A percentile compares a stretch with the other conserved stretches of the same genome.
phyloP scores from a whole-genome alignment of 345 rosid species.

The Populus euphratica region DNA sequence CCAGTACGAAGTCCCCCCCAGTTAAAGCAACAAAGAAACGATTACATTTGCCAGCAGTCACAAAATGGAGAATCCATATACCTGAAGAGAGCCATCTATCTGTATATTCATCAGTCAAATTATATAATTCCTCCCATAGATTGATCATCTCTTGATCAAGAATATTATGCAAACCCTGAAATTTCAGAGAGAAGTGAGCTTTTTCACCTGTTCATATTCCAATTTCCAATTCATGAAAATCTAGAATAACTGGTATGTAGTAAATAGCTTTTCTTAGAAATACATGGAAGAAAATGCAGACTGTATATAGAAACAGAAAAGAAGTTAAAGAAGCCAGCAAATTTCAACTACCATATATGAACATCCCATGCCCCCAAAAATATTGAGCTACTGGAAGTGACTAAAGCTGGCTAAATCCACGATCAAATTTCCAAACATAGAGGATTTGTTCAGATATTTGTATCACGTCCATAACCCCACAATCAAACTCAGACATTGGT shows the following conservation, averaged over 20 bases:
- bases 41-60: constrained; percentile 8
- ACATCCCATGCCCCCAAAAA: not conserved
- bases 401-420: not conserved
- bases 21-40: not conserved
- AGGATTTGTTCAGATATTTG: too few relatives aligned
- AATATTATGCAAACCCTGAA: constrained; percentile 60
- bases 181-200: constrained; percentile 19
- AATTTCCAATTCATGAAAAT: not conserved
- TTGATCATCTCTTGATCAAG: constrained; percentile 46
- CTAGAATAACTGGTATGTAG: not conserved
- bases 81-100: constrained; percentile 88
- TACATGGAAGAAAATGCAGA: not conserved
- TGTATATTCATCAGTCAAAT: constrained; percentile 72
- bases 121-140: constrained; percentile 56
- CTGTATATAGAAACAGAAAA: not conserved
- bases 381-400: too few relatives aligned
- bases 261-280: not conserved
- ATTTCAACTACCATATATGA: not conserved
- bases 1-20: not conserved
- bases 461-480: too few relatives aligned
- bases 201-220: not conserved
- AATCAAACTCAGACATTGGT: too few relatives aligned
- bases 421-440: too few relatives aligned
- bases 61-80: constrained; percentile 10
- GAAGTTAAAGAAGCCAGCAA: not conserved